Evolutionary conservation across 805 yeast genomes (phyloP), one percentile per base, ranked within the genome.

Genomic region (Kluyveromyces wickerhamii): DNA sequence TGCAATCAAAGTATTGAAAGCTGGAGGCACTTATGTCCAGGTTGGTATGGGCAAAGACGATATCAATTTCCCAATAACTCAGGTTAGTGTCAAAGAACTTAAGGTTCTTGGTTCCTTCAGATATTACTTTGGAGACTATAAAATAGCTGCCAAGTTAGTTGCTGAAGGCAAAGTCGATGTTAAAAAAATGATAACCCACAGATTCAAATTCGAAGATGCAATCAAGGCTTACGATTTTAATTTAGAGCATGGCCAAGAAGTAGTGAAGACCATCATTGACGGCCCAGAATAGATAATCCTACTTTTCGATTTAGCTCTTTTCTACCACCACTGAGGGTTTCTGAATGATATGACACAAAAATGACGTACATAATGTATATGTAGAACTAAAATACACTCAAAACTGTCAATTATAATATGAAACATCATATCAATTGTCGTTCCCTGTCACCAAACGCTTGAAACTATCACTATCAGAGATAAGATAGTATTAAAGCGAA

Each of bases 11-110:
- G 67, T 74, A 24, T 64, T 83, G 39, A 71, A 62, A 34, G 66
- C 74, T 21, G 86, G 84, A 37, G 95, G 94, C 15, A 65, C 77
- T 32, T 77, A 69, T 48, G 86, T 83, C 21, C 95, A 84, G 59
- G 89, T 83, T 21, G 96, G 95, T 27, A 82, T 82, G 76, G 89
- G 94, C 17, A 72, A 70, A 27, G 78, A 74, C 27, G 66, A 71
- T 29, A 68, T 83, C 40, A 67, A 69, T 38, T 79, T 86, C 70
- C 95, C 95, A 37, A 72, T 86, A 48, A 73, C 82, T 6, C 74
- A 69, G 40, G 62, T 85, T 36, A 73, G 78, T 28, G 72, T 72
- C 43, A 79, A 76, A 49, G 95, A 86, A 56, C 57, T 82, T 40
- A 65, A 71, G 1, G 65, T 81, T 45, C 74, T 69, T 48, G 95